Evolutionary conservation across 2,329 filamentous ascomycete genomes (phyloP).

Genomic region (Fusarium coffeatum): DNA sequence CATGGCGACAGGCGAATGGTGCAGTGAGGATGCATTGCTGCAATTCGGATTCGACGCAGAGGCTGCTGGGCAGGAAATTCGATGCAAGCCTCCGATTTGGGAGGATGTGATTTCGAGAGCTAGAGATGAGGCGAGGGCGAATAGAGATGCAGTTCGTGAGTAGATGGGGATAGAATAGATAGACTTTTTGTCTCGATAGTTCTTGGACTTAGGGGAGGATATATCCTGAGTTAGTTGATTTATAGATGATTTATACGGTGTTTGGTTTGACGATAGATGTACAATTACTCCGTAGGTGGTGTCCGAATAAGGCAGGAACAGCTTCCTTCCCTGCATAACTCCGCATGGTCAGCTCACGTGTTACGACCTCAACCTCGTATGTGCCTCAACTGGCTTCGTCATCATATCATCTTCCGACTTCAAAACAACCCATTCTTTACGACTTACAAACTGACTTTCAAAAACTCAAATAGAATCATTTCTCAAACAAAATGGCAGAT

Average conservation of each 20-base stretch:
- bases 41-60: slow-evolving; percentile 62
- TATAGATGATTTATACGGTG: not conserved
- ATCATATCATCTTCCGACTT: not conserved
- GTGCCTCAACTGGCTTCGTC: not conserved
- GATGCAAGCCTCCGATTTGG: slow-evolving; percentile 35
- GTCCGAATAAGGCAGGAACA: not conserved
- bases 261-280: rapidly evolving
- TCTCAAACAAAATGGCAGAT: not conserved
- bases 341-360: slow-evolving; percentile 23
- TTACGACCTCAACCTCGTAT: not conserved
- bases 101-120: slow-evolving; percentile 34
- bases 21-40: slow-evolving; percentile 61
- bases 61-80: slow-evolving; percentile 46
- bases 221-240: slow-evolving; percentile 14
- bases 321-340: slow-evolving; percentile 10
- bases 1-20: slow-evolving; percentile 68
- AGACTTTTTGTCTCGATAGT: not conserved
- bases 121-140: slow-evolving; percentile 9
- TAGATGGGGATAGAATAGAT: not conserved
- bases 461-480: too few relatives aligned
- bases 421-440: too few relatives aligned
- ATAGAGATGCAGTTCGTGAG: not conserved
- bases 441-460: too few relatives aligned
- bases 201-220: not conserved
- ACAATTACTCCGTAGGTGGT: too few relatives aligned